Base-by-base conservation (phyloP, 768 basidiomycete genomes). In the Tulasnella sp. region DNA sequence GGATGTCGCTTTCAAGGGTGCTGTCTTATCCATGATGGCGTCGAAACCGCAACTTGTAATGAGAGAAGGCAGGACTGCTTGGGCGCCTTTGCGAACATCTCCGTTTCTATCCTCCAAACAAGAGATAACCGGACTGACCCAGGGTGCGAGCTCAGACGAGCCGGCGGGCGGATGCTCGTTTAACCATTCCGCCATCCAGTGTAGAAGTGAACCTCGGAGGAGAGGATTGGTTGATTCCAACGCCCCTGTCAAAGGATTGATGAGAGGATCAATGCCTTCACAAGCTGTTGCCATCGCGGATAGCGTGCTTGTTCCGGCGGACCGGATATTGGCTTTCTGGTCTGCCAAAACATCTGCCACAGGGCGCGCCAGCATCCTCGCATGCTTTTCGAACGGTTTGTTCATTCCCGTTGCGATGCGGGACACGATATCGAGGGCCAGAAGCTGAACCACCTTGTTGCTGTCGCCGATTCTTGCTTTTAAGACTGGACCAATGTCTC, bases 371-470 rank as follows among this genome's bases (percentile, higher is more conserved):
- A 96, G 93, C 78, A 95, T 87, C 42, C 93, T 92, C 2, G 90
- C 88, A 83, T 97, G 89, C 85, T 94, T 97, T 83, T 99, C 97
- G 83, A 99, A 99, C 2, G 94, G 90, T 84, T 93, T 95, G 58
- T 96, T 96, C 95, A 99, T 99, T 2, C 96, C 97, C 2, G 89
- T 90, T 9, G 98, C 96, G 81, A 99, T 91, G 42, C 95, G 93
- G 46, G 92, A 89, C 76, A 99, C 91, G 78, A 97, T 93, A 83
- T 97, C 96, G 31, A 99, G 89, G 34, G 97, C 94, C 71, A 98
- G 88, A 19, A 88, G 87, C 85, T 99, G 98, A 44, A 99, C 97
- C 12, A 94, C 91, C 84, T 99, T 95, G 87, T 99, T 99, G 71
- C 94, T 92, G 85, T 99, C 98, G 21, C 89, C 90, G 36, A 98